Evolutionary conservation across 306 rosid genomes (phyloP), one percentile per base, ranked within the genome.

Genomic region (Gastrolobium villosum): DNA sequence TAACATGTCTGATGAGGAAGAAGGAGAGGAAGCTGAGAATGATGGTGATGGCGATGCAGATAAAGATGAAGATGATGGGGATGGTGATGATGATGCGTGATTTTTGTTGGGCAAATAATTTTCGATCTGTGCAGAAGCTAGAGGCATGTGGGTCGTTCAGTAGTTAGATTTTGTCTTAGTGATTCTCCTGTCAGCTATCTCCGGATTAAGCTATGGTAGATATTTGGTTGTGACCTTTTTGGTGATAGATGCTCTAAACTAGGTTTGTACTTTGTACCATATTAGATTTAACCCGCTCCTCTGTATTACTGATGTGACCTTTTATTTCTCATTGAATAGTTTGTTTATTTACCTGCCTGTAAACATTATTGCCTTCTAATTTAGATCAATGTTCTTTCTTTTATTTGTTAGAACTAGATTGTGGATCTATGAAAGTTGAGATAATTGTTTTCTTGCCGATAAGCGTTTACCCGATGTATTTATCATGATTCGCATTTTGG

Each of bases 1-100:
- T 77, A 93, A 84, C 87, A 96, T 96, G 97, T 86, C 94, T 65
- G 99, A 96, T 52, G 99, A 91, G 72, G 99, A 95, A n/a, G n/a
- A n/a, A 28, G 92, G 83, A 10, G 93, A 89, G 77, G 98, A 91
- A 49, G 94, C 76, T 1, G 94, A 88, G 57, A 86, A 85, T 39
- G 86, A 80, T 35, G 91, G 68, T 1, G 92, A 82, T 31, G 92
- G 50, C 4, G 93, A 81, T 50, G 90, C 75, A 31, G 95, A 87
- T 54, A 72, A 79, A 9, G 92, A 88, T 53, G 77, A 62, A 3
- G 81, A 56, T 6, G 68, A 45, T 9, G 88, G 41, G 32, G 90
- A 84, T 11, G 85, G 54, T 3, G 82, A 71, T 1, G 86, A 76
- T 6, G 91, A 86, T n/a, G 89, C 75, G 1, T 85, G 70, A 83